These are phyloP conservation scores for Microdochium bolleyi DNA, from an alignment of 2,329 filamentous ascomycete genomes.

Conservation along the genomic window DNA sequence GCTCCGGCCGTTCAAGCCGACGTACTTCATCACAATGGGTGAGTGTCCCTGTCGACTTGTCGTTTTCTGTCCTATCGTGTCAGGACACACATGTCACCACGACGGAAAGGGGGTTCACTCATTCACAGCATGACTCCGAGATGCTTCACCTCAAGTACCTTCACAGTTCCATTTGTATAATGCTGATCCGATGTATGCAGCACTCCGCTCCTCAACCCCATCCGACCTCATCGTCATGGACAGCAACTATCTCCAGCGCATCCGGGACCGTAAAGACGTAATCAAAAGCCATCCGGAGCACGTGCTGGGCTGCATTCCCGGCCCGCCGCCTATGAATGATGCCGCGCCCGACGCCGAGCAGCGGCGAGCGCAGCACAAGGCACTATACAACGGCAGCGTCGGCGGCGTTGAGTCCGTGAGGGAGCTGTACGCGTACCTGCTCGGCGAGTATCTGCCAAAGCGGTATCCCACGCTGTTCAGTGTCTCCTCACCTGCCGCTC, in stretches of 20 bases:
- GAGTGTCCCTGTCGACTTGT: conserved; percentile 3
- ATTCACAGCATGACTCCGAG: too few species aligned
- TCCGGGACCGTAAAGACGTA: conserved; percentile 28
- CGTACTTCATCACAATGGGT: conserved; percentile 50
- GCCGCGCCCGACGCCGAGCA: background rate
- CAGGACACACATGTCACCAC: too few species aligned
- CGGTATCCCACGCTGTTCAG: conserved; percentile 42
- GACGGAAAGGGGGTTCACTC: too few species aligned
- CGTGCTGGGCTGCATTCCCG: conserved; percentile 32
- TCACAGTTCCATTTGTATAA: too few species aligned
- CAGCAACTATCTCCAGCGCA: conserved; percentile 35
- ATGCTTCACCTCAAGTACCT: too few species aligned
- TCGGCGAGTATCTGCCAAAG: conserved; percentile 35
- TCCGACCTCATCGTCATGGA: conserved; percentile 47
- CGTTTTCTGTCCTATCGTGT: background rate
- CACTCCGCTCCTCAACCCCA: conserved; percentile 29
- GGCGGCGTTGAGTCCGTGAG: conserved; percentile 30
- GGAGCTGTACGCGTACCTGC: conserved; percentile 40
- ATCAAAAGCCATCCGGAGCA: conserved; percentile 27
- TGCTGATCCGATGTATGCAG: conserved; percentile 17
- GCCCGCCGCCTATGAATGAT: background rate
- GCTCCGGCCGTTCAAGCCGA: conserved; percentile 41
- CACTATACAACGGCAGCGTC: background rate
- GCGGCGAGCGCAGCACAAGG: background rate
- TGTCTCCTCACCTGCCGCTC: background rate